Conservation (phyloP, 331 rosid species). For the Acacia pycnantha region DNA sequence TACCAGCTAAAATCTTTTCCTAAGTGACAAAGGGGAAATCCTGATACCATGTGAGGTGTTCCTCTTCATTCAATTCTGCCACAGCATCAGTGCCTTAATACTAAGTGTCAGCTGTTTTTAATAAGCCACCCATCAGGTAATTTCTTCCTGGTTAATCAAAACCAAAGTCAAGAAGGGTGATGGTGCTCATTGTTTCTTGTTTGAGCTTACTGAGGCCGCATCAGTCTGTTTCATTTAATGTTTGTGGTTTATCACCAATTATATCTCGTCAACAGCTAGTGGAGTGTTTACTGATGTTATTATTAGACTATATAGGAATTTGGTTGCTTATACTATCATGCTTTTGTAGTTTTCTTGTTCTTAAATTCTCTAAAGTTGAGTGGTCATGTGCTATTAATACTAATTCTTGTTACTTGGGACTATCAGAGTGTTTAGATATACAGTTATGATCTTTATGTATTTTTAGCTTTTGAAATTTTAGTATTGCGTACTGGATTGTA, state of each 20-base stretch:
- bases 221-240: background rate
- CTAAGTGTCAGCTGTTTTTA: background rate
- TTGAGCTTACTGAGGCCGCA: background rate
- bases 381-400: background rate
- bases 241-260: background rate
- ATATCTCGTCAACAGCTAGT: background rate
- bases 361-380: background rate
- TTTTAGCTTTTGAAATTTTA: background rate
- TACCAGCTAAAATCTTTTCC: background rate
- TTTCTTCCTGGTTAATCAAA: background rate
- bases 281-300: background rate
- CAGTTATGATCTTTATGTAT: too few relatives aligned
- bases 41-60: background rate
- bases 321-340: background rate
- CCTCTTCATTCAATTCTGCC: background rate
- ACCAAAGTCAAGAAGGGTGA: background rate
- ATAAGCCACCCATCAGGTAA: background rate
- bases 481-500: background rate
- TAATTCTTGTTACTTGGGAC: too few relatives aligned
- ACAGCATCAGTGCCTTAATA: background rate
- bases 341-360: background rate
- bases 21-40: background rate
- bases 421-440: too few relatives aligned
- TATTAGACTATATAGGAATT: background rate
- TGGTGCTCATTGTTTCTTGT: background rate